A percentile compares a stretch with the other conserved stretches of the same genome.
Evolutionary conservation across 2,329 filamentous ascomycete genomes (phyloP).

Genomic region (Cladosporium sp.): DNA sequence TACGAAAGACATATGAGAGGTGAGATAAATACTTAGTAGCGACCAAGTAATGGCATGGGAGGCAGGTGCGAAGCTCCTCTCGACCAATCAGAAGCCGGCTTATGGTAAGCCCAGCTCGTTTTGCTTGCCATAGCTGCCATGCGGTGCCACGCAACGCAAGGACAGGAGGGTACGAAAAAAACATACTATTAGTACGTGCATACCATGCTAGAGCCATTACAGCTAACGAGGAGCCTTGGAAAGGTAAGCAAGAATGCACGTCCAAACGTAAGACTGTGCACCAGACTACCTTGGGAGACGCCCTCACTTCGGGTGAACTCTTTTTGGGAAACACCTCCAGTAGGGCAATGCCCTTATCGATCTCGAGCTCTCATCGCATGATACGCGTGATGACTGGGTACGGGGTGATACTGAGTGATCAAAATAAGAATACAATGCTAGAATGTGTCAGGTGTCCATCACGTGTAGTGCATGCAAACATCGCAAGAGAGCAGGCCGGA

Average conservation of each 20-base stretch:
- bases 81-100: neutral
- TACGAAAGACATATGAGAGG: neutral
- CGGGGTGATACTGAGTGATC: too few relatives aligned
- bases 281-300: neutral
- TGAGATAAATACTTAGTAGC: conserved; percentile 1
- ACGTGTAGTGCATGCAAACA: too few relatives aligned
- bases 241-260: conserved; percentile 1
- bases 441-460: too few relatives aligned
- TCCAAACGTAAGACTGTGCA: neutral
- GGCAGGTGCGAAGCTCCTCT: neutral
- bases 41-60: neutral
- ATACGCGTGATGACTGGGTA: too few relatives aligned
- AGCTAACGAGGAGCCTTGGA: neutral
- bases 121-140: neutral
- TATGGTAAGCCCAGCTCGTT: conserved; percentile 1
- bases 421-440: too few relatives aligned
- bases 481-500: too few relatives aligned
- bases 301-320: neutral
- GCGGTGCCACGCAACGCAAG: neutral
- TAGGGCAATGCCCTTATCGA: too few relatives aligned
- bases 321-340: neutral
- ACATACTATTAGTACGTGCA: neutral
- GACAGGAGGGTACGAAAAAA: neutral
- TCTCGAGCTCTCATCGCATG: too few relatives aligned
- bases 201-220: neutral